A percentile compares a stretch with the other conserved stretches of the same genome.
Conservation (phyloP, 2,329 filamentous ascomycete genomes). For the Colletotrichum eremochloae region DNA sequence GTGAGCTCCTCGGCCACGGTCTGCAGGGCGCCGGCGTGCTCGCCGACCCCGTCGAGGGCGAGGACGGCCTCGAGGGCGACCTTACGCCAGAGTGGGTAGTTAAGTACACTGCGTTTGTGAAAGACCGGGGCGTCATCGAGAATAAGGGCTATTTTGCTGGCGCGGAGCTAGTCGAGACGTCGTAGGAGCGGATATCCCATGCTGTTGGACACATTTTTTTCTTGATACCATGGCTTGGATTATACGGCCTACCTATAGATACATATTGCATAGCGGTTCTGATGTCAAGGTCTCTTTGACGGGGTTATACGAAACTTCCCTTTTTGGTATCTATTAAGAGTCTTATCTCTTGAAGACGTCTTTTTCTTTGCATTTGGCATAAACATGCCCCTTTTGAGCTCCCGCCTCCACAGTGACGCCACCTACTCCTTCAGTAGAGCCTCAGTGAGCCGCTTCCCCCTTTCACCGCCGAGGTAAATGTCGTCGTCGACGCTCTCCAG, state of each 20-base stretch:
- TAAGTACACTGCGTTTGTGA: constrained; percentile 94
- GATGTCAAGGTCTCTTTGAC: constrained; percentile 33
- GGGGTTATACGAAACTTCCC: constrained; percentile 18
- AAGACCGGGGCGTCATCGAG: constrained; percentile 94
- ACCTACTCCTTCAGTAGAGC: constrained; percentile 47
- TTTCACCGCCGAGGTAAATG: constrained; percentile 71
- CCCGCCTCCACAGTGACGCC: neutral
- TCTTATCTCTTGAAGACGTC: constrained; percentile 14
- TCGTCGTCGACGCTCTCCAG: constrained; percentile 71
- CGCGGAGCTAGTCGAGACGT: constrained; percentile 71
- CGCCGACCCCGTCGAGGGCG: constrained; percentile 66
- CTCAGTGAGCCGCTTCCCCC: constrained; percentile 65
- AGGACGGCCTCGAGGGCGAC: constrained; percentile 77
- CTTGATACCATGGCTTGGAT: constrained; percentile 39
- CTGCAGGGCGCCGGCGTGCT: constrained; percentile 82
- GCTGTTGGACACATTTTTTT: constrained; percentile 27
- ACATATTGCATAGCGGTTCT: constrained; percentile 40
- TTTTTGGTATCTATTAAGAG: constrained; percentile 36
- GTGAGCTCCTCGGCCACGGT: constrained; percentile 83
- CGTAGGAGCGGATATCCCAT: constrained; percentile 8
- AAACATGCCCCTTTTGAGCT: constrained; percentile 3
- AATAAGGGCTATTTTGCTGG: constrained; percentile 98
- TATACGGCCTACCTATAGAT: constrained; percentile 36
- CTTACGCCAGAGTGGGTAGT: constrained; percentile 93
- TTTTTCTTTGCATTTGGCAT: neutral